These are phyloP conservation scores for Xerocomellus dryophilus DNA, from an alignment of 768 basidiomycete species.

Conservation along the genomic window DNA sequence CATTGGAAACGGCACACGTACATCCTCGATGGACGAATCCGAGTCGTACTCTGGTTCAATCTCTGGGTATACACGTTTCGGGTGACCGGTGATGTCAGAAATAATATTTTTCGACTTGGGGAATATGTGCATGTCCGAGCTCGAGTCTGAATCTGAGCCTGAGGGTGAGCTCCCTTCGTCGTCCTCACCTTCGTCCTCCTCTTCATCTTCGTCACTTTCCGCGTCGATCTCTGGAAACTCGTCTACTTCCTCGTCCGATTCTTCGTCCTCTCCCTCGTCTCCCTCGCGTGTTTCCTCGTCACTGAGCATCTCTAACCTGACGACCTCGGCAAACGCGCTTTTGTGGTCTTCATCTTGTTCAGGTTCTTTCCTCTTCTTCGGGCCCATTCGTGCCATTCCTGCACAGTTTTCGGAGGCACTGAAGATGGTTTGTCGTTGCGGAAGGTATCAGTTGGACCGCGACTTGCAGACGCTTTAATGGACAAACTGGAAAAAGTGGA, in stretches of 20 bases:
- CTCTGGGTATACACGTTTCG: conserved; percentile 79
- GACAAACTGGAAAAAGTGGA: conserved; percentile 7
- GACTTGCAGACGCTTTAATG: neutral
- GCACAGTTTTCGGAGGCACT: conserved; percentile 31
- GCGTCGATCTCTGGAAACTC: conserved; percentile 70
- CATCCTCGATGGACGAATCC: conserved; percentile 90
- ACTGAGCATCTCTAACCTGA: conserved; percentile 66
- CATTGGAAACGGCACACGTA: conserved; percentile 37
- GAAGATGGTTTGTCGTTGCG: neutral
- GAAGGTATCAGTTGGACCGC: neutral
- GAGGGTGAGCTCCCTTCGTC: conserved; percentile 37
- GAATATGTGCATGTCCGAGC: conserved; percentile 51
- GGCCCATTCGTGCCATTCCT: conserved; percentile 35
- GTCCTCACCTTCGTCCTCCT: conserved; percentile 34
- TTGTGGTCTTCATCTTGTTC: conserved; percentile 38
- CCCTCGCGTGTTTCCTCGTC: conserved; percentile 56
- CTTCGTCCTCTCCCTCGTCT: conserved; percentile 35
- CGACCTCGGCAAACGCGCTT: conserved; percentile 37
- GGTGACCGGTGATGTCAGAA: conserved; percentile 81
- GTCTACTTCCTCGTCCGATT: conserved; percentile 59
- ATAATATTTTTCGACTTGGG: conserved; percentile 67
- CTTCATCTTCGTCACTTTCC: conserved; percentile 36
- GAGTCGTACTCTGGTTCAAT: conserved; percentile 91
- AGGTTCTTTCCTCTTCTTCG: conserved; percentile 59
- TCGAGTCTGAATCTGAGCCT: conserved; percentile 32